Evolutionary conservation across 2,329 filamentous ascomycete species (phyloP).

Genomic region (Penicillium sp.): DNA sequence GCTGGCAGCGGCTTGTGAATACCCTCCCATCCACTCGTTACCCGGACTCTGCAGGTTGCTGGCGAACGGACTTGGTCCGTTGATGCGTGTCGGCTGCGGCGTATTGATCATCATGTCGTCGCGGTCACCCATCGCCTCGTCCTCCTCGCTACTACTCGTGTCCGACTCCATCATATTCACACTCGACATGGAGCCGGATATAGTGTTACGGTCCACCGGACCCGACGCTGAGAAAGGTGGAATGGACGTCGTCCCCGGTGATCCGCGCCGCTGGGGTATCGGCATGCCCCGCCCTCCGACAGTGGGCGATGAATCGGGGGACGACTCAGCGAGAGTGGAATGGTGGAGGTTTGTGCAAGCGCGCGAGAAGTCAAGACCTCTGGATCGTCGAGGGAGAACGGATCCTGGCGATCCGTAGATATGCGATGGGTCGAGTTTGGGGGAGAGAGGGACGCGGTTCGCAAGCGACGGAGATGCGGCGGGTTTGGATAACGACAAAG

Average conservation of each 20-base stretch:
- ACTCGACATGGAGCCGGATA: constrained; percentile 79
- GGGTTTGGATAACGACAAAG: constrained; percentile 58
- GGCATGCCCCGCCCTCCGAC: constrained; percentile 65
- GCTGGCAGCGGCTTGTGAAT: constrained; percentile 67
- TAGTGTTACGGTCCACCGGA: constrained; percentile 63
- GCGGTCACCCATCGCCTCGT: constrained; percentile 59
- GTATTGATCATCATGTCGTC: constrained; percentile 73
- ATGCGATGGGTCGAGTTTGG: constrained; percentile 78
- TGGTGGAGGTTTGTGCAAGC: constrained; percentile 94
- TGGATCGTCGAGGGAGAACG: constrained; percentile 80
- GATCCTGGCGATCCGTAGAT: constrained; percentile 85
- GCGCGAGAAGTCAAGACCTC: constrained; percentile 87
- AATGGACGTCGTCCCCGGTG: constrained; percentile 56
- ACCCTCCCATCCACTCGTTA: constrained; percentile 60
- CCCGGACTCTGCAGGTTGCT: constrained; percentile 50
- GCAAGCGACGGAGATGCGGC: constrained; percentile 49
- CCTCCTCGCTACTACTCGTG: constrained; percentile 64
- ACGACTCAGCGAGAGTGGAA: constrained; percentile 86
- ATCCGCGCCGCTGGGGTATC: constrained; percentile 56
- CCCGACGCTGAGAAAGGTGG: constrained; percentile 69
- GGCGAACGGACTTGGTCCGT: constrained; percentile 45
- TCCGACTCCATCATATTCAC: constrained; percentile 76
- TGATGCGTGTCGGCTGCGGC: constrained; percentile 66
- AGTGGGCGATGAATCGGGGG: constrained; percentile 85
- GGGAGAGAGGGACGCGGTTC: constrained; percentile 69